Evolutionary conservation across 2,329 filamentous ascomycete genomes (phyloP), one percentile per base, ranked within the genome.

Genomic region (Fusarium graminum): DNA sequence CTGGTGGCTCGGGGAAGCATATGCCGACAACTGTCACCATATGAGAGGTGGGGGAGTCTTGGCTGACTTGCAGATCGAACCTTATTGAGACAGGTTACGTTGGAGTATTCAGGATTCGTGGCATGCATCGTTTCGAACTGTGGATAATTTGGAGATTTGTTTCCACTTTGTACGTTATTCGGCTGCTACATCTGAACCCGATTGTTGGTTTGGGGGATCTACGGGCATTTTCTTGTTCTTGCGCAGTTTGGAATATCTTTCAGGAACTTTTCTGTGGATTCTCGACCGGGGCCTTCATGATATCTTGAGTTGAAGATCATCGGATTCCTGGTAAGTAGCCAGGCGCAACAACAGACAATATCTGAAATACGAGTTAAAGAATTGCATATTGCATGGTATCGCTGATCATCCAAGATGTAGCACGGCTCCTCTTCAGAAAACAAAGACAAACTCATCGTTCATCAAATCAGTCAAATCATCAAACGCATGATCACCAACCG

Each of bases 391-490:
- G n/a, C n/a, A n/a, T n/a, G n/a, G n/a, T n/a, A n/a, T n/a, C n/a
- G n/a, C n/a, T n/a, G n/a, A n/a, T n/a, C n/a, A n/a, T n/a, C n/a
- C n/a, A n/a, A n/a, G n/a, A 17, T 9, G 4, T 8, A 10, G 16
- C n/a, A 16, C 10, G n/a, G 8, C 32, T 17, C 9, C n/a, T 36
- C 34, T 9, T 36, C 16, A 70, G 19, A 65, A 68, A 28, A 70
- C 60, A 41, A 63, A 70, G 1, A 70, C 32, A 26, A 70, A 70
- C 9, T 70, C 67, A 26, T 70, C 67, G 16, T 70, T 70, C 45
- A 63, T 62, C 42, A 70, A 38, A n/a, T 70, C 67, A 11, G 67
- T 70, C 47, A 70, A 32, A 10, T 68, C 65, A 2, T 68, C 55
- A 47, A 68, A 58, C 0, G 59, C 63, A 13, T 52, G 34, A 26